Evolutionary conservation across 352 stramenopile species (phyloP), one percentile per base, ranked within the genome.

Genomic region (Phytophthora crassamura): DNA sequence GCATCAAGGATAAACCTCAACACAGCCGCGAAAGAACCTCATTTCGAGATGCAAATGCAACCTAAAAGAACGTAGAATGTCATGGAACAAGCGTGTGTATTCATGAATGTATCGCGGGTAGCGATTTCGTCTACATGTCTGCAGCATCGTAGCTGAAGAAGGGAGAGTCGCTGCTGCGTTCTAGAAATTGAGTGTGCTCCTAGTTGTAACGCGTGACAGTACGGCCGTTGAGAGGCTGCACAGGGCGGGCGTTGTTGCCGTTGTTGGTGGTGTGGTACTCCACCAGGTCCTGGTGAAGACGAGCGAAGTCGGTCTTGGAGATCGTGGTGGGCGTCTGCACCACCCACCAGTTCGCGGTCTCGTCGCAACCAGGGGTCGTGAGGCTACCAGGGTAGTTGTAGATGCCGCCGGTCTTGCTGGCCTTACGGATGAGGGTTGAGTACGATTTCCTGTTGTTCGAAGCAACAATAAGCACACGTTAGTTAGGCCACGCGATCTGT

Each of bases 311-410:
- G 5, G 35, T 15, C 0, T 55, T 25, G 0, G 75, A 84, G 42
- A 90, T 77, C 33, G 64, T 74, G 39, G 89, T 59, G 12, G 80
- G 75, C 20, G 64, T 73, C 52, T 83, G 46, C 40, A 90, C 59
- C 18, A 91, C 75, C 78, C 80, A 91, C 83, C 83, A 91, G 56
- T 89, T 72, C 1, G 78, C 83, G 39, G 55, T 79, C 55, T 90
- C 83, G 40, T 64, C 53, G 33, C 83, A 91, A 11, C 39, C 52
- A 0, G 83, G 83, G 2, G 77, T 88, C 16, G 80, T 91, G 14
- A 89, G 69, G 16, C 83, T 90, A n/a, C 83, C 83, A 0, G 77
- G 53, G 75, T 91, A 91, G 71, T 91, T 91, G 64, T 72, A 88
- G 14, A 82, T 42, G 11, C 43, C 62, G 33, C 73, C 35, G 10